A percentile compares a stretch with the other conserved stretches of the same genome.
Evolutionary conservation across 1,139 yeast species (phyloP).

Genomic region (Blastobotrys serpentis): DNA sequence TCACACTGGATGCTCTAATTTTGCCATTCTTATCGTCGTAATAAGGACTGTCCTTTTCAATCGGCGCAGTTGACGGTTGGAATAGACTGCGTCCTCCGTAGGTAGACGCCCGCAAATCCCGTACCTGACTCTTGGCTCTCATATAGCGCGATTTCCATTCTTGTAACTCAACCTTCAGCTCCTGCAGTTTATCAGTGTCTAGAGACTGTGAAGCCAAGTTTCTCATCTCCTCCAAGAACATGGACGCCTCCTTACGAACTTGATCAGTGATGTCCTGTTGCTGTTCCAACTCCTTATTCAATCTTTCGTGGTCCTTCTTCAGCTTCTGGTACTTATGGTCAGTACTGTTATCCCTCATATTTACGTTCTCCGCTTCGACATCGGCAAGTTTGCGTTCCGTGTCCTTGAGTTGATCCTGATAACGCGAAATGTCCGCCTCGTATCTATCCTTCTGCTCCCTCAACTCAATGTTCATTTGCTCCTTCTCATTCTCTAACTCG

Average conservation of each 20-base stretch:
- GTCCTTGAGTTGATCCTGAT: constrained; percentile 17
- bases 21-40: constrained; percentile 29
- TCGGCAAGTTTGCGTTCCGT: constrained; percentile 16
- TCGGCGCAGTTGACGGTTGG: constrained; percentile 24
- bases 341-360: constrained; percentile 19
- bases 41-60: constrained; percentile 27
- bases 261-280: constrained; percentile 42
- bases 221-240: constrained; percentile 43
- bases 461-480: constrained; percentile 11
- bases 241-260: constrained; percentile 43
- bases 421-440: constrained; percentile 15
- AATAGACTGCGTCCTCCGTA: constrained; percentile 25
- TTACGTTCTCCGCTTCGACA: constrained; percentile 21
- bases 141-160: constrained; percentile 41
- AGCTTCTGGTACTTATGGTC: constrained; percentile 26
- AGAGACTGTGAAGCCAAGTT: constrained; percentile 34
- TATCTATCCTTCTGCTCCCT: constrained; percentile 8
- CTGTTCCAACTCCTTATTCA: constrained; percentile 34
- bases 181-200: constrained; percentile 30
- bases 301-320: constrained; percentile 25
- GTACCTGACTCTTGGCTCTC: constrained; percentile 35
- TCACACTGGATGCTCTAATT: constrained; percentile 30
- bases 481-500: constrained; percentile 30
- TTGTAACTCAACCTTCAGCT: constrained; percentile 37
- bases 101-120: constrained; percentile 33